Conservation (phyloP, 345 rosid species). For the Turnera subulata region DNA sequence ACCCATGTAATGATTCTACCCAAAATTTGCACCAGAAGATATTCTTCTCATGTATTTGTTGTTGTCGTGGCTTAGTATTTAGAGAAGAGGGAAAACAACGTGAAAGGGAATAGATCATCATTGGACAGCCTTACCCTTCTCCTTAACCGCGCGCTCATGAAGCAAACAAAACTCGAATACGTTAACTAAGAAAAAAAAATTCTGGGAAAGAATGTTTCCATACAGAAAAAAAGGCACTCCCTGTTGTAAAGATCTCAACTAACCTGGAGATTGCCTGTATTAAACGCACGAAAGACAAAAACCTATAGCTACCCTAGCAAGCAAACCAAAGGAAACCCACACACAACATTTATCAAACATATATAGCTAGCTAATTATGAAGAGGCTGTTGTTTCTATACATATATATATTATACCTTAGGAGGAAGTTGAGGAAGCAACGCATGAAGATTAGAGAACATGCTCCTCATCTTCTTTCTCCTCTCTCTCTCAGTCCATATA, state of each 20-base stretch:
- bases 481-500: conserved; percentile 72
- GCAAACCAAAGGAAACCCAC: neutral
- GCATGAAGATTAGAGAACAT: conserved; percentile 66
- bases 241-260: too few relatives aligned
- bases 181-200: neutral
- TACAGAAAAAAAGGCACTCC: too few relatives aligned
- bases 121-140: neutral
- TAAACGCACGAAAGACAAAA: too few relatives aligned
- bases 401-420: conserved; percentile 44
- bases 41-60: neutral
- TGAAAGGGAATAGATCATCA: too few relatives aligned
- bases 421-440: conserved; percentile 76
- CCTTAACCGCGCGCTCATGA: neutral
- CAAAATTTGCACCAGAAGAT: neutral
- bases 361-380: neutral
- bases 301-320: neutral
- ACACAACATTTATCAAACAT: neutral
- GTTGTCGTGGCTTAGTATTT: too few relatives aligned
- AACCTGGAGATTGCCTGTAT: too few relatives aligned
- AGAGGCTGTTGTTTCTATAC: neutral
- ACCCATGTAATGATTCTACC: too few relatives aligned
- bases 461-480: conserved; percentile 78
- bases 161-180: neutral
- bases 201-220: too few relatives aligned
- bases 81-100: too few relatives aligned